Conservation (phyloP, 148 eudicot species). For the Fagopyrum esculentum region DNA sequence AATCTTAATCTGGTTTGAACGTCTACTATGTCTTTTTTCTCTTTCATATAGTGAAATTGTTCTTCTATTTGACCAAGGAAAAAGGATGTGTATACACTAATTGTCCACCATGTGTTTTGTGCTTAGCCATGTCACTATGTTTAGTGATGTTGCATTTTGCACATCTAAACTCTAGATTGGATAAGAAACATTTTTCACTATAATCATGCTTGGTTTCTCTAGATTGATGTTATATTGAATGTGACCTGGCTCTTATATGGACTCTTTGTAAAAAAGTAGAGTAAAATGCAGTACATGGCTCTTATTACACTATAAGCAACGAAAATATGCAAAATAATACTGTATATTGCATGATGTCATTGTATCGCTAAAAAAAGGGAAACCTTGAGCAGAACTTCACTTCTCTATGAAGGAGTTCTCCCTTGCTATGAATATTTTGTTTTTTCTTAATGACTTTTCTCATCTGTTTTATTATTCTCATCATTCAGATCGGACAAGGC, state of each 20-base stretch:
- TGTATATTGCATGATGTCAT: background rate
- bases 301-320: background rate
- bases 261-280: too few species aligned
- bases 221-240: background rate
- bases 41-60: background rate
- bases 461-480: background rate
- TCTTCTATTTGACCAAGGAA: background rate
- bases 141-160: background rate
- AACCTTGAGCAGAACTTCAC: background rate
- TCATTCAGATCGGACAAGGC: slow-evolving; percentile 13
- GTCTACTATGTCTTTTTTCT: background rate
- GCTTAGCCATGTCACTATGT: background rate
- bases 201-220: background rate
- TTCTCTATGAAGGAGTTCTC: background rate
- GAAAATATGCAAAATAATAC: background rate
- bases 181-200: background rate
- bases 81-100: background rate
- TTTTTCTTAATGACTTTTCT: background rate
- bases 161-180: background rate
- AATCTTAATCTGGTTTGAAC: background rate
- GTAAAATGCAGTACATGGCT: too few species aligned
- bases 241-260: background rate
- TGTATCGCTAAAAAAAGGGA: background rate
- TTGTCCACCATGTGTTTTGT: background rate
- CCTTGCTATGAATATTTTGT: background rate